These are phyloP conservation scores for Colletotrichum lini DNA, from an alignment of 2,329 filamentous ascomycete species.

Conservation along the genomic window DNA sequence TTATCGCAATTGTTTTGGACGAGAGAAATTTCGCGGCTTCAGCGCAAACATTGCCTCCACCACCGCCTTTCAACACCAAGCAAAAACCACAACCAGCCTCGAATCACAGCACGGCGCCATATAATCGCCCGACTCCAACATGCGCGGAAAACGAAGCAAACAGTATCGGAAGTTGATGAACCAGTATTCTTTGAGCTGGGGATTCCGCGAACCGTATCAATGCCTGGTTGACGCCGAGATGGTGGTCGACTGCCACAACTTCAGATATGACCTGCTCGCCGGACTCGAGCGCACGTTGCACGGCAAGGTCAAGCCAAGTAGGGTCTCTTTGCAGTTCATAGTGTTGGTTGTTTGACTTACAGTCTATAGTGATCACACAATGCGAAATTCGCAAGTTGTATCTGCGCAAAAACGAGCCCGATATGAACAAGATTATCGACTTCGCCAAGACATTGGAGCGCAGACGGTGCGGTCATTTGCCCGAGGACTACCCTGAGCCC, in stretches of 20 bases:
- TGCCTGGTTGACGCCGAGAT: slow-evolving; percentile 91
- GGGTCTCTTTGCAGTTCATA: slow-evolving; percentile 47
- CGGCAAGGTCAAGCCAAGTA: slow-evolving; percentile 86
- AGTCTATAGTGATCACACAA: slow-evolving; percentile 78
- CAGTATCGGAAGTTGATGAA: slow-evolving; percentile 88
- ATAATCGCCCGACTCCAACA: slow-evolving; percentile 46
- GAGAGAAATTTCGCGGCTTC: slow-evolving; percentile 38
- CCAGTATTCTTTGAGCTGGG: slow-evolving; percentile 88
- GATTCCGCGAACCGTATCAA: slow-evolving; percentile 95
- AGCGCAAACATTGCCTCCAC: slow-evolving; percentile 3
- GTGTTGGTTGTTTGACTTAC: neutral
- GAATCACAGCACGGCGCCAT: slow-evolving; percentile 16
- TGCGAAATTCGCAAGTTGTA: slow-evolving; percentile 87
- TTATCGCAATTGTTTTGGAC: slow-evolving; percentile 40
- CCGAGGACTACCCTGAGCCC: slow-evolving; percentile 78
- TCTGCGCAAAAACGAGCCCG: slow-evolving; percentile 68
- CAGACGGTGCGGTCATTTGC: slow-evolving; percentile 83
- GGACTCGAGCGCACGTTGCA: slow-evolving; percentile 87
- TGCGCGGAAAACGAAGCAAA: slow-evolving; percentile 66
- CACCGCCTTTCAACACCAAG: neutral
- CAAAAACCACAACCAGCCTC: slow-evolving; percentile 9
- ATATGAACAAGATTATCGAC: slow-evolving; percentile 74
- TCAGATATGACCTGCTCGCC: slow-evolving; percentile 89
- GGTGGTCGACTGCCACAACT: slow-evolving; percentile 83
- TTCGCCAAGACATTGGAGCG: slow-evolving; percentile 80